A percentile compares a stretch with the other conserved stretches of the same genome.
phyloP scores from a whole-genome alignment of 345 rosid genomes.

The Brassica juncea region DNA sequence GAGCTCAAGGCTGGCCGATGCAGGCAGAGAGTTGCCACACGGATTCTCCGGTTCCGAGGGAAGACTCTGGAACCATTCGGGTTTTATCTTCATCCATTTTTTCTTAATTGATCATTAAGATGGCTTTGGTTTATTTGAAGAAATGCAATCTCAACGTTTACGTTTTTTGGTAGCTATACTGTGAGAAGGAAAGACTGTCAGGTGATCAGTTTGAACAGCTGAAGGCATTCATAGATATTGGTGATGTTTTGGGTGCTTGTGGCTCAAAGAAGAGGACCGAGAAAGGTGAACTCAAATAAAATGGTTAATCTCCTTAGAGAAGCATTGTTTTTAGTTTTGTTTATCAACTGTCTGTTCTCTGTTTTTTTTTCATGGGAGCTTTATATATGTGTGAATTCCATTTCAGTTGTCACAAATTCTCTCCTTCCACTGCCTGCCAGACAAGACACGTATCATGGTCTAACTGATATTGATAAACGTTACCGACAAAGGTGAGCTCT shows the following conservation, averaged over 20 bases:
- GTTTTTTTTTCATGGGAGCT: constrained; percentile 71
- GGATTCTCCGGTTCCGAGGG: constrained; percentile 44
- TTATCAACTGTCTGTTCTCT: neutral
- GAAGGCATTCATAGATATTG: constrained; percentile 75
- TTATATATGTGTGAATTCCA: constrained; percentile 77
- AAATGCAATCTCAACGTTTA: neutral
- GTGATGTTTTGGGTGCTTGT: constrained; percentile 83
- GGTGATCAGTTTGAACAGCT: constrained; percentile 71
- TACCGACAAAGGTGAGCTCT: constrained; percentile 77
- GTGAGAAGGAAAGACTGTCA: constrained; percentile 79
- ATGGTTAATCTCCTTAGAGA: neutral
- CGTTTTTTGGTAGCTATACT: constrained; percentile 59
- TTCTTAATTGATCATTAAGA: neutral
- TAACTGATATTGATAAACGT: constrained; percentile 89
- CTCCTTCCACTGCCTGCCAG: constrained; percentile 80
- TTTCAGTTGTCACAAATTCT: constrained; percentile 79
- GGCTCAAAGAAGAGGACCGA: constrained; percentile 92
- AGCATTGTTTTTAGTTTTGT: neutral
- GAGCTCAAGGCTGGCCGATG: neutral
- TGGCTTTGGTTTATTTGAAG: neutral
- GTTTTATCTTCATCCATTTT: constrained; percentile 33
- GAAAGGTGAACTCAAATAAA: constrained; percentile 56
- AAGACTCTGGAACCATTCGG: constrained; percentile 88
- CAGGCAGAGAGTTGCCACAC: neutral
- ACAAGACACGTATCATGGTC: constrained; percentile 40